Base-by-base conservation (phyloP, 768 basidiomycete species). In the Solioccasus polychromus region DNA sequence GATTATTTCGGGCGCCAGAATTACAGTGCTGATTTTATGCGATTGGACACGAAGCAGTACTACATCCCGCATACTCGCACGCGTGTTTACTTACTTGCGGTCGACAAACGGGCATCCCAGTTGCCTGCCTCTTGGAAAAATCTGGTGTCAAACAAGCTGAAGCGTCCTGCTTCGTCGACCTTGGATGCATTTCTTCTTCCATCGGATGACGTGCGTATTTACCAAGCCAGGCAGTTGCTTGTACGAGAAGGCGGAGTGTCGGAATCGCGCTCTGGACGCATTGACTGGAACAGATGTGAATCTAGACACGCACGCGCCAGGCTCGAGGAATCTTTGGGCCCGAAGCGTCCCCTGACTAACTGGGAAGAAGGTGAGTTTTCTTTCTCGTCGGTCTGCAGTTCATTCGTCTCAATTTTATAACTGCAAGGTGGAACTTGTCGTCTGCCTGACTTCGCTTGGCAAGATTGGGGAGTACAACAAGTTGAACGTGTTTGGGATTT, bases 1-100 rank as follows among this genome's bases (percentile, higher is more conserved):
- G 68, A 80, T 34, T 83, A 89, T 52, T 95, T 96, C 54, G 81
- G 77, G 52, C 70, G 78, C 32, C 78, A 80, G 39, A 77, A 79
- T 5, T 97, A 96, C 64, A 83, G 82, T 50, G 91, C 94, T 1
- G 68, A 74, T 14, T 79, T 66, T 43, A 60, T 77, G 19, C 78
- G 88, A 36, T 80, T 90, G 55, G 93, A 92, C 57, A 89, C 86
- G 19, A 95, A 94, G 62, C 73, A 82, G 18, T 96, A 83, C 61
- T 97, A 97, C 61, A 92, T 97, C 44, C 92, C 94, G 10, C 94
- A 97, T 57, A 97, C 94, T 0, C 83, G 94, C 15, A 92, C 85
- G 6, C 86, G 94, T 42, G 93, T 85, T 8, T 94, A 94, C 59
- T 79, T 94, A 40, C 61, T 92, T 36, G 92, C 90, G 3, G 78